phyloP scores from a whole-genome alignment of 2,329 filamentous ascomycete genomes.

The Fusarium staphyleae region DNA sequence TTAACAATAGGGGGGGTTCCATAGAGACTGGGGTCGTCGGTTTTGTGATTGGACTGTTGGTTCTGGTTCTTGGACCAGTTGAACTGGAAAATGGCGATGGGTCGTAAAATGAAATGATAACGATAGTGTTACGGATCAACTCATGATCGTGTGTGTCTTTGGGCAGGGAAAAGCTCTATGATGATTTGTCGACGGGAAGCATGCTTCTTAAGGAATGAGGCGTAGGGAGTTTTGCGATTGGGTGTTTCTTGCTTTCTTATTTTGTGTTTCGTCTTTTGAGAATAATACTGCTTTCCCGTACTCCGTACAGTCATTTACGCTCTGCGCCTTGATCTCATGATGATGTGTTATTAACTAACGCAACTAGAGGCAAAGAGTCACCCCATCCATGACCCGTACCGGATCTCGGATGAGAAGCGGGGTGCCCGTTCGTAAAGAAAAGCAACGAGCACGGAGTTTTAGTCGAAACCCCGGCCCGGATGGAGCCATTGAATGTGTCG shows the following conservation, averaged over 20 bases:
- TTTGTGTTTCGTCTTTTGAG: neutral
- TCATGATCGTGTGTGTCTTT: constrained; percentile 24
- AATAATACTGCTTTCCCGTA: too few species aligned
- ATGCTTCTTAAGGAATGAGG: neutral
- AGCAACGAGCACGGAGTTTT: neutral
- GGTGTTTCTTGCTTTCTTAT: neutral
- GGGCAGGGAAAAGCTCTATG: neutral
- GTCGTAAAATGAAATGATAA: constrained; percentile 1
- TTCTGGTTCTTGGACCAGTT: constrained; percentile 9
- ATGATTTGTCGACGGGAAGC: too few species aligned
- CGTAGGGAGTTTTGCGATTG: neutral
- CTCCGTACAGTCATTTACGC: neutral
- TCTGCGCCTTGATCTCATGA: neutral
- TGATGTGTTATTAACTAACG: too few species aligned
- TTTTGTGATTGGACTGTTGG: constrained; percentile 17
- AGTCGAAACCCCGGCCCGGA: constrained; percentile 5
- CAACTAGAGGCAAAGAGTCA: constrained; percentile 1
- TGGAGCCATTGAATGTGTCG: constrained; percentile 5
- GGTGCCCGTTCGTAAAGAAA: constrained; percentile 27
- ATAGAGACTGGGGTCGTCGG: too few species aligned
- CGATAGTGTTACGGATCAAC: constrained; percentile 27
- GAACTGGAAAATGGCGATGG: constrained; percentile 2
- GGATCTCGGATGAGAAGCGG: constrained; percentile 37
- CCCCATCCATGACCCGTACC: constrained; percentile 14
- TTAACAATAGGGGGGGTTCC: too few species aligned